Percentiles rank a stretch among this genome's conserved stretches.
Evolutionary conservation across 2,329 filamentous ascomycete species (phyloP).

Genomic region (Exophiala spinifera): DNA sequence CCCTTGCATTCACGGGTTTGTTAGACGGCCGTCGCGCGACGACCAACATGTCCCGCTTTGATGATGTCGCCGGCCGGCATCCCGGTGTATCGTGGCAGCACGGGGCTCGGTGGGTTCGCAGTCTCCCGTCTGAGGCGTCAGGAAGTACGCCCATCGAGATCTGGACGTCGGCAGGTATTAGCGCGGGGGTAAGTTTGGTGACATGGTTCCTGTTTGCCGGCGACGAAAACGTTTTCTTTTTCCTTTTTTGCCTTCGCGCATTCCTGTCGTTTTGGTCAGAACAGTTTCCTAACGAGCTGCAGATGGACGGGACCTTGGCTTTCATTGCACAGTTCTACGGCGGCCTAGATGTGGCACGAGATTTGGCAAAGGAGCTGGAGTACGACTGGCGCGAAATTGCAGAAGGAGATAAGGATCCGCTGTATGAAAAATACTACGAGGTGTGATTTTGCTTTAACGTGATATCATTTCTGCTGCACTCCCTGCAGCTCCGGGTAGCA

Average conservation of each 20-base stretch:
- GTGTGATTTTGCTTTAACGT: constrained; percentile 1
- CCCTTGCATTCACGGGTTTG: constrained; percentile 58
- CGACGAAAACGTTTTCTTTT: background rate
- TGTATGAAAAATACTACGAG: constrained; percentile 16
- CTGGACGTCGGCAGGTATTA: constrained; percentile 64
- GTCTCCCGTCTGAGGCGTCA: constrained; percentile 17
- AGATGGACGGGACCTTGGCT: constrained; percentile 58
- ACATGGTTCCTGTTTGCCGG: background rate
- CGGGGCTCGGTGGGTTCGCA: constrained; percentile 58
- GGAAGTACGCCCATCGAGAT: constrained; percentile 35
- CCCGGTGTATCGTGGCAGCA: constrained; percentile 58
- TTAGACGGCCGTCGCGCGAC: constrained; percentile 61
- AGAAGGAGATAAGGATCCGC: constrained; percentile 25
- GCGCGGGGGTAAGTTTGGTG: constrained; percentile 45
- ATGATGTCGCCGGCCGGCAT: constrained; percentile 46
- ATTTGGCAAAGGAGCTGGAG: constrained; percentile 54
- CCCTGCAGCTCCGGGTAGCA: no score
- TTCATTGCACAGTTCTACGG: constrained; percentile 57
- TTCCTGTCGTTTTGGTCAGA: no score
- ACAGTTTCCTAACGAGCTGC: background rate
- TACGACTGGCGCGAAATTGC: constrained; percentile 54
- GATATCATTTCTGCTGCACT: background rate
- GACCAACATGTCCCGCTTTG: constrained; percentile 62
- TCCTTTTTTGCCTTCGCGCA: no score
- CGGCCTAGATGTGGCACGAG: constrained; percentile 45